Percentiles rank a stretch among this genome's conserved stretches.
These are phyloP conservation scores for Fomitopsis schrenkii DNA, from an alignment of 1,284 basidiomycete genomes.

Conservation along the genomic window DNA sequence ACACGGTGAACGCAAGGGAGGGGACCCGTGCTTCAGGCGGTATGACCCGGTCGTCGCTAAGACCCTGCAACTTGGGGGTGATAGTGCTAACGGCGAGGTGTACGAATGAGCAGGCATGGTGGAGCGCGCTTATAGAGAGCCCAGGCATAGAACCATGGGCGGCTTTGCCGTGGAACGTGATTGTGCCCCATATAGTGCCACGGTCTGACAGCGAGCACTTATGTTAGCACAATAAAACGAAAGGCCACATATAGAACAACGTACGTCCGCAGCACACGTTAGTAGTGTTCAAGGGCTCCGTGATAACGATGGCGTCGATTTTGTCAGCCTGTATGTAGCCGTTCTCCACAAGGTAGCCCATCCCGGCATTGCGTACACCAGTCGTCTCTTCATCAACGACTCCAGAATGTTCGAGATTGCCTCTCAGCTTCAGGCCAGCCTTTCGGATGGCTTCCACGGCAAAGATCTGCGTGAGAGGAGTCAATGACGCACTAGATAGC, in stretches of 20 bases:
- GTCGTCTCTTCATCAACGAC: constrained; percentile 10
- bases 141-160: constrained; percentile 11
- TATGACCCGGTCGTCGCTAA: constrained; percentile 5
- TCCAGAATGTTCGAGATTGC: constrained; percentile 9
- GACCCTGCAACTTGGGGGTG: not conserved
- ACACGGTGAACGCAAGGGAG: constrained; percentile 8
- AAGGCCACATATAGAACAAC: not conserved
- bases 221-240: not conserved
- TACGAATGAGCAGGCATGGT: constrained; percentile 8
- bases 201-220: not conserved
- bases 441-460: constrained; percentile 7
- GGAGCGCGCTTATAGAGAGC: constrained; percentile 9
- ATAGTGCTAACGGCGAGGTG: constrained; percentile 6
- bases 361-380: constrained; percentile 6
- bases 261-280: constrained; percentile 11
- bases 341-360: constrained; percentile 8
- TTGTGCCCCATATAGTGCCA: constrained; percentile 10
- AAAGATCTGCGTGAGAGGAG: constrained; percentile 1
- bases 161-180: constrained; percentile 5
- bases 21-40: constrained; percentile 6
- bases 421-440: constrained; percentile 7
- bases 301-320: constrained; percentile 10
- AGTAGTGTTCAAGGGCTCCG: constrained; percentile 9
- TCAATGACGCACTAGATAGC: not conserved
- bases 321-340: constrained; percentile 8